These are phyloP conservation scores for Goniomonas avonlea DNA, from an alignment of 78 protist genomes.

Conservation along the genomic window DNA sequence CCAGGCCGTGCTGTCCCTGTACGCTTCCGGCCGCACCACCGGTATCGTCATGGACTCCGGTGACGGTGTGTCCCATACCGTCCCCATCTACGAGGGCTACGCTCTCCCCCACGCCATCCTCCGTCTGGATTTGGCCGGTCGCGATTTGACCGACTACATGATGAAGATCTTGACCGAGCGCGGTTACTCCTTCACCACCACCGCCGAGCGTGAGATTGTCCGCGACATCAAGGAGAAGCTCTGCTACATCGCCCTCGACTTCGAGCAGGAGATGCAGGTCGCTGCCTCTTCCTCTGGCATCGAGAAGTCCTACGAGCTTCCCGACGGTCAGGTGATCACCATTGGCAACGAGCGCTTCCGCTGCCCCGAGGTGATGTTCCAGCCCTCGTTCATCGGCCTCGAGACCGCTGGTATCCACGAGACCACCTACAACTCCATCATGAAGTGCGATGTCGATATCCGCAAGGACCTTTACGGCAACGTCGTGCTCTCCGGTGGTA, in stretches of 20 bases:
- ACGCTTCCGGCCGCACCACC: conserved; percentile 83
- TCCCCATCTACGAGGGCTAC: conserved; percentile 93
- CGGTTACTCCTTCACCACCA: conserved; percentile 87
- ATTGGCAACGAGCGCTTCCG: conserved; percentile 83
- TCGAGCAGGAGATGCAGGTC: conserved; percentile 68
- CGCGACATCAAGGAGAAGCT: conserved; percentile 81
- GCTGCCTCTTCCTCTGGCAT: conserved; percentile 56
- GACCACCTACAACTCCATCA: conserved; percentile 60
- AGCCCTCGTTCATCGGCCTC: conserved; percentile 77
- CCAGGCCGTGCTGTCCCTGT: conserved; percentile 83
- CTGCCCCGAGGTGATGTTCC: conserved; percentile 86
- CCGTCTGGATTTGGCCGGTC: conserved; percentile 85
- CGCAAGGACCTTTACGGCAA: conserved; percentile 83
- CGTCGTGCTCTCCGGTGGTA: conserved; percentile 87
- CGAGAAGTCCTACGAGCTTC: conserved; percentile 68
- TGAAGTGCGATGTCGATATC: conserved; percentile 81
- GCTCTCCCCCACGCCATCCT: conserved; percentile 76
- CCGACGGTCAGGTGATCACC: conserved; percentile 78
- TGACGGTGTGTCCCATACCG: conserved; percentile 88
- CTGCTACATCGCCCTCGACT: conserved; percentile 71
- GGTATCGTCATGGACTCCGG: conserved; percentile 95
- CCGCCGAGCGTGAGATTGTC: conserved; percentile 90
- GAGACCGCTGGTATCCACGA: conserved; percentile 83
- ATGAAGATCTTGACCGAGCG: conserved; percentile 74
- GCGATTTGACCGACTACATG: conserved; percentile 83